phyloP scores from a whole-genome alignment of 176 grass and related monocot genomes.

The Saccharum officinarum region DNA sequence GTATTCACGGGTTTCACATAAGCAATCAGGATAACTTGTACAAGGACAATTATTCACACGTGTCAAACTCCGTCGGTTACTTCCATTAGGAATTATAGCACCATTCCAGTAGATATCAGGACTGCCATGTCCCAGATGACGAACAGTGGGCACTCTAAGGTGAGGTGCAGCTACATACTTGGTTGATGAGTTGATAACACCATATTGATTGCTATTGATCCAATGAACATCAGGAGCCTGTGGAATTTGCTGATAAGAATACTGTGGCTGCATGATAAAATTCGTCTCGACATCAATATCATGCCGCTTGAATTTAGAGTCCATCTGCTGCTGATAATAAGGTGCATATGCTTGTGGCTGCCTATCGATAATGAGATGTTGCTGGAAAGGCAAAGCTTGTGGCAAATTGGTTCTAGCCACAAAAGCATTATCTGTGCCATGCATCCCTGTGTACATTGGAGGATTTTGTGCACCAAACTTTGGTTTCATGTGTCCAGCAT shows the following conservation, averaged over 20 bases:
- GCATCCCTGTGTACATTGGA: constrained; percentile 5
- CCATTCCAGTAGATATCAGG: constrained; percentile 15
- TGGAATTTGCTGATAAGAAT: constrained; percentile 34
- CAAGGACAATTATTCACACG: constrained; percentile 16
- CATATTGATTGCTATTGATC: constrained; percentile 21
- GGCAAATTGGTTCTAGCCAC: not conserved
- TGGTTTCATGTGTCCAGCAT: constrained; percentile 19
- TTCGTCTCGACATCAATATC: constrained; percentile 41
- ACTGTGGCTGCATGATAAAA: constrained; percentile 17
- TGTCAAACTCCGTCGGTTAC: constrained; percentile 27
- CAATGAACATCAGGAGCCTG: constrained; percentile 34
- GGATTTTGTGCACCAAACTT: not conserved
- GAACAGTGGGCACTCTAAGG: constrained; percentile 1
- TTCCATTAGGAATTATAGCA: constrained; percentile 14
- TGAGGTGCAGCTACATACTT: constrained; percentile 20
- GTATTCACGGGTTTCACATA: constrained; percentile 33
- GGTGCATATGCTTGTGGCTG: not conserved
- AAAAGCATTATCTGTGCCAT: constrained; percentile 10
- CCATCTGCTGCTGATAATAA: constrained; percentile 39
- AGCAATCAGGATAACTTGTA: constrained; percentile 32
- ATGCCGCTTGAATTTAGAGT: constrained; percentile 21
- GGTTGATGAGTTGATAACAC: not conserved
- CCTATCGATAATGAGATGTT: constrained; percentile 22
- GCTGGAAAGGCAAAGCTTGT: constrained; percentile 22
- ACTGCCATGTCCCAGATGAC: constrained; percentile 21